Conservation (phyloP, 805 yeast genomes). For the Saturnispora dispora region DNA sequence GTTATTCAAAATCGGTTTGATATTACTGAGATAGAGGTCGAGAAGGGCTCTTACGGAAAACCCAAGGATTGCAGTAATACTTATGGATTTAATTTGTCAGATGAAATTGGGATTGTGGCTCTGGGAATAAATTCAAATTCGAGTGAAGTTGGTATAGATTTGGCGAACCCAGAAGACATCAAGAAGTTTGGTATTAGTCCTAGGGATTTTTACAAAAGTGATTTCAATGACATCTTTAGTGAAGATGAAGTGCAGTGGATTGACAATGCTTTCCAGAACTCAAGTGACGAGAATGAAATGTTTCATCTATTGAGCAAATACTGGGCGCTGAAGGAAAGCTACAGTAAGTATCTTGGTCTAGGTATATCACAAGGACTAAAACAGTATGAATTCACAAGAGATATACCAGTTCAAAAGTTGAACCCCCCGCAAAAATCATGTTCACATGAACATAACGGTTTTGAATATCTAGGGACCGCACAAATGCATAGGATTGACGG, state of each 20-base stretch:
- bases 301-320: conserved; percentile 35
- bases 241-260: conserved; percentile 24
- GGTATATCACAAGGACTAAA: conserved; percentile 36
- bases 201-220: conserved; percentile 17
- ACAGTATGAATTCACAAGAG: conserved; percentile 16
- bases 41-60: conserved; percentile 42
- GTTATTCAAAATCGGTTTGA: conserved; percentile 27
- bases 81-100: conserved; percentile 48
- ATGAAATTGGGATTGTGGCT: conserved; percentile 43
- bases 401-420: neutral
- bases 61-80: conserved; percentile 33
- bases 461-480: neutral
- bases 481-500: neutral
- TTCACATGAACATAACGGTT: neutral
- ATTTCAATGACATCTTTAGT: conserved; percentile 25
- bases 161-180: conserved; percentile 32
- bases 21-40: conserved; percentile 20
- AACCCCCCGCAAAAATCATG: conserved; percentile 12
- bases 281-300: conserved; percentile 8
- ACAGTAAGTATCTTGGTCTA: conserved; percentile 54
- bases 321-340: conserved; percentile 80
- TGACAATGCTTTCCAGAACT: conserved; percentile 4
- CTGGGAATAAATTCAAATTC: conserved; percentile 32
- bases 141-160: conserved; percentile 37
- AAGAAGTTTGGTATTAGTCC: conserved; percentile 15